These are phyloP conservation scores for Podila epicladia DNA, from an alignment of 192 early-diverging fungal genomes.

Conservation along the genomic window DNA sequence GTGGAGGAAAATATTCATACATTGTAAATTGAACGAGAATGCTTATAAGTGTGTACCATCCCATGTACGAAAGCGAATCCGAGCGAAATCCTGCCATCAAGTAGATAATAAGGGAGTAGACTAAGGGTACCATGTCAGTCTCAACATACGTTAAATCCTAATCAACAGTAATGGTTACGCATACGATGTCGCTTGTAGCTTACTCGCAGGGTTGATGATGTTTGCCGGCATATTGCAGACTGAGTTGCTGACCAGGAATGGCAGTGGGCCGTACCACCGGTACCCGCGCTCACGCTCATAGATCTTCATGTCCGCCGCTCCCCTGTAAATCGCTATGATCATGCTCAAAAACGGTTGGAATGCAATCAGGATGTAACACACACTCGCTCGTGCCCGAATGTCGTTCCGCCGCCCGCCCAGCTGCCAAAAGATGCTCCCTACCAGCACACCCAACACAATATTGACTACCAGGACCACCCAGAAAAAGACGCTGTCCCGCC, in stretches of 20 bases:
- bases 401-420: not conserved
- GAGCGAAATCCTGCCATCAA: constrained; percentile 12
- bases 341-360: constrained; percentile 10
- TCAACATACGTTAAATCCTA: not conserved
- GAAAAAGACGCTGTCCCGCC: not conserved
- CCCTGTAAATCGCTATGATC: constrained; percentile 3
- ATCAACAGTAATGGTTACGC: not conserved
- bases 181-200: not conserved
- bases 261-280: constrained; percentile 8
- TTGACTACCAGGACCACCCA: not conserved
- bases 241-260: constrained; percentile 4
- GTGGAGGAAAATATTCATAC: not conserved
- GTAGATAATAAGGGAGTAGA: constrained; percentile 10
- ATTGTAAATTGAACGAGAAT: constrained; percentile 7
- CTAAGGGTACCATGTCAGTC: not conserved
- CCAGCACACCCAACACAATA: not conserved
- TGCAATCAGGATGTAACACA: not conserved
- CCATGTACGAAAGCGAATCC: not conserved
- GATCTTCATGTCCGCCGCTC: not conserved
- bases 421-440: constrained; percentile 8
- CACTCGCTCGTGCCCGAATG: constrained; percentile 9
- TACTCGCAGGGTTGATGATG: not conserved
- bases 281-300: constrained; percentile 18
- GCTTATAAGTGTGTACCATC: not conserved
- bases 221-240: constrained; percentile 2